Evolutionary conservation across 2,329 filamentous ascomycete genomes (phyloP).

Genomic region (Penicillium hesseltinei): DNA sequence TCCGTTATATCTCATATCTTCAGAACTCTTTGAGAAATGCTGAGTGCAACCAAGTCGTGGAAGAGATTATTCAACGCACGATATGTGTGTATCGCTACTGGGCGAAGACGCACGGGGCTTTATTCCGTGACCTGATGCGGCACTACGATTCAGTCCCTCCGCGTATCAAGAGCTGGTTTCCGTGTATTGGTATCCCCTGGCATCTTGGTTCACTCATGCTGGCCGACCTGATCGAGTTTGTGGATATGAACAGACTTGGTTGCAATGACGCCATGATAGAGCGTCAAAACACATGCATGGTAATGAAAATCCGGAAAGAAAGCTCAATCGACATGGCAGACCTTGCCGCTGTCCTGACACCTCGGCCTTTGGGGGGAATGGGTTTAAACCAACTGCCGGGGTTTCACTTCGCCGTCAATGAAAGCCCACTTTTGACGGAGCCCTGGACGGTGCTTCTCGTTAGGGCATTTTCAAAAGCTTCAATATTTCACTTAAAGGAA

Average conservation of each 20-base stretch:
- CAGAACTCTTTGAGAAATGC: not conserved
- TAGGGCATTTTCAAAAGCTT: not conserved
- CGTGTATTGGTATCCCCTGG: not conserved
- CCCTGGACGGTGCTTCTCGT: not conserved
- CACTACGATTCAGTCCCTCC: not conserved
- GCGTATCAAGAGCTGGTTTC: not conserved
- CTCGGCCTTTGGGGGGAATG: not conserved
- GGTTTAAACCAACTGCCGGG: not conserved
- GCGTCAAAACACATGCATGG: not conserved
- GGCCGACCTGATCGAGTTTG: not conserved
- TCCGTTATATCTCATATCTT: not conserved
- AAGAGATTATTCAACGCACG: not conserved
- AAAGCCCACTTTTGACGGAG: not conserved
- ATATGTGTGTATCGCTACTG: not conserved
- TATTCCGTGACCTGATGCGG: not conserved
- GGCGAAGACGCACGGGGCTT: not conserved
- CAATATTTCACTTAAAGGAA: not conserved
- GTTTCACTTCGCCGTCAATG: not conserved
- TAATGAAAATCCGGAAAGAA: not conserved
- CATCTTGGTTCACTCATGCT: not conserved
- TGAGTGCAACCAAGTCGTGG: not conserved
- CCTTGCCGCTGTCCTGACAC: not conserved
- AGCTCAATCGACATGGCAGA: not conserved
- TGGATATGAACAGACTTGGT: not conserved
- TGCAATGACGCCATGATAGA: not conserved